Base-by-base conservation (phyloP, 352 stramenopile species). In the Chrysophaeum taylorii region DNA sequence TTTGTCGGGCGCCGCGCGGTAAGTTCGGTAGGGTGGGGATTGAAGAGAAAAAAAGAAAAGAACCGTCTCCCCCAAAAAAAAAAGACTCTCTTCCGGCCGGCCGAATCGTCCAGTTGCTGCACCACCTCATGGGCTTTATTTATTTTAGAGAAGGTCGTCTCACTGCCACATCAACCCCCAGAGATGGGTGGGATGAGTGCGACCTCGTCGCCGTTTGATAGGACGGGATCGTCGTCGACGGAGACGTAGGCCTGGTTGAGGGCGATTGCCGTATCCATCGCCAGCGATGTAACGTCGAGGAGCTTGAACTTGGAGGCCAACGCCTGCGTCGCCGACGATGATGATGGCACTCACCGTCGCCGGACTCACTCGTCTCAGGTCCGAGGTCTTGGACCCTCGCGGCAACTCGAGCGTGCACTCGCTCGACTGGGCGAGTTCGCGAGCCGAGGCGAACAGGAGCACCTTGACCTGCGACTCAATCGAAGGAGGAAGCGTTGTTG, bases 381-480 rank as follows among this genome's bases (percentile, higher is more conserved):
- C 23, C 35, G 57, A 27, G 14, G 14, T 37, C 33, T 2, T 42
- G 16, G 33, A 4, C 12, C 57, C 57, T 7, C 2, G 33, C 12
- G 57, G 57, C 2, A 66, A 36, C 57, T 66, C 57, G 33, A 16
- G 16, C 2, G 5, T 12, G 1, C 2, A 16, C 14, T 23, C 12
- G 33, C 12, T 16, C 12, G 12, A 5, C 14, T 35, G 33, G 1
- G 57, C 57, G 31, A 45, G 7, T 23, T 41, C 57, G 33, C 36
- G 31, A 16, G 57, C 57, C 57, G 57, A 66, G 33, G 57, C 57
- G 57, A 66, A 66, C 33, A 66, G 45, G 57, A 66, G 33, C 33
- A 66, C 57, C 35, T 66, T 42, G 9, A 66, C 57, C 36, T 66
- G n/a, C n/a, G n/a, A n/a, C n/a, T n/a, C n/a, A n/a, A n/a, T n/a